Base-by-base conservation (phyloP, 2,329 filamentous ascomycete genomes). In the Geosmithia morbida region DNA sequence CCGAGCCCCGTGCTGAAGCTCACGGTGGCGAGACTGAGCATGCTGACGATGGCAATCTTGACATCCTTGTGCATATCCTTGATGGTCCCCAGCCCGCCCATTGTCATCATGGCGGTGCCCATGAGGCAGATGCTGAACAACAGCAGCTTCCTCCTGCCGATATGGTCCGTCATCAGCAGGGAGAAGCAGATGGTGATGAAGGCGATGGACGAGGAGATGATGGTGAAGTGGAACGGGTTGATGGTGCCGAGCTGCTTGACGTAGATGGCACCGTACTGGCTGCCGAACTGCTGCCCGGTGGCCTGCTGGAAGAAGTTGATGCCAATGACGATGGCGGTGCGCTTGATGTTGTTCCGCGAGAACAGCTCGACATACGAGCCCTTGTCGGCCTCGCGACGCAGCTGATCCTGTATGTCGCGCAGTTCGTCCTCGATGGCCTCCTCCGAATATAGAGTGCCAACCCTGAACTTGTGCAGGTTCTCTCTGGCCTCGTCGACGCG, bases 1-100 rank as follows among this genome's bases (percentile, higher is more conserved):
- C 55, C 62, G 59, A 59, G 63, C 17, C 57, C 61, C 11, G 60
- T 52, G 26, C 48, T 51, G 51, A 59, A 61, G 26, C 56, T 57
- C 45, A 58, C 50, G 44, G 42, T 48, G 41, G 56, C 59, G 11
- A 65, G 11, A 16, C 33, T 7, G 6, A 37, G 33, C 33, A 37
- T 42, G 14, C 51, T 53, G 22, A 59, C 48, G 53, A 61, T 57
- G 37, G 57, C 52, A 18, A 64, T 52, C 17, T 64, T 57, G 29
- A 53, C 43, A 13, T 51, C 45, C 22, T n/a, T n/a, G n/a, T n/a
- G n/a, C n/a, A 18, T 26, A 37, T 2, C 33, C 30, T 7, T 37
- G 33, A 37, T 13, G 11, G 56, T 55, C 4, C 61, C 61, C 17
- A 64, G 52, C 2, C 55, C 59, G 26, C 57, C 62, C 61, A 64